These are phyloP conservation scores for Rhynchospora tenuis DNA, from an alignment of 176 grass and related monocot species.

Conservation along the genomic window DNA sequence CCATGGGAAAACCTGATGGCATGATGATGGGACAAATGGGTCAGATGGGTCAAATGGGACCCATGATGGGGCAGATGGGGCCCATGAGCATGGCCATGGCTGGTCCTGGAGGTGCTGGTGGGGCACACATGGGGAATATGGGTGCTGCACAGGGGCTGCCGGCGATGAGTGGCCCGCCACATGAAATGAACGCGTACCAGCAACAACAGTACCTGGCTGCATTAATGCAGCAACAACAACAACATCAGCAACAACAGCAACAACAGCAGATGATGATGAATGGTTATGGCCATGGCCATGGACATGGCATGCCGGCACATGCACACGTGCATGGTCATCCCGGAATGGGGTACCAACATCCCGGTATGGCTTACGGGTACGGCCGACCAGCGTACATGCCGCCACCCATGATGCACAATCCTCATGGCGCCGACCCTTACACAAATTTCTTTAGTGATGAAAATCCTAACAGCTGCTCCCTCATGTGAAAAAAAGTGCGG, in stretches of 20 bases:
- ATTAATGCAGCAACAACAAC: conserved; percentile 44
- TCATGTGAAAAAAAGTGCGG: conserved; percentile 43
- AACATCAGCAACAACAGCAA: conserved; percentile 30
- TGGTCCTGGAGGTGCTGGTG: conserved; percentile 33
- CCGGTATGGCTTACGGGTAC: conserved; percentile 67
- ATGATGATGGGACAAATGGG: conserved; percentile 37
- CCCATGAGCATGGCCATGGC: conserved; percentile 41
- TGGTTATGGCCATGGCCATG: conserved; percentile 33
- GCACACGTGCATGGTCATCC: conserved; percentile 26
- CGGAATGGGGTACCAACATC: conserved; percentile 55
- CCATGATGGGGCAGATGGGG: conserved; percentile 15
- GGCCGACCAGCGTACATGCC: conserved; percentile 38
- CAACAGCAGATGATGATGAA: conserved; percentile 42
- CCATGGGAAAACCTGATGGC: conserved; percentile 8
- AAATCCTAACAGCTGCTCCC: conserved; percentile 55
- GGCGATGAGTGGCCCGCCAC: conserved; percentile 24
- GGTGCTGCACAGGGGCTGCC: conserved; percentile 37
- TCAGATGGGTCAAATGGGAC: conserved; percentile 48
- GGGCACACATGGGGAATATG: conserved; percentile 15
- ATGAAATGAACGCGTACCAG: conserved; percentile 39
- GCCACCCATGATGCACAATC: conserved; percentile 36
- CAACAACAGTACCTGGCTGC: conserved; percentile 33
- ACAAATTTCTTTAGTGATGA: conserved; percentile 70
- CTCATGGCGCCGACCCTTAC: conserved; percentile 29
- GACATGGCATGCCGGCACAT: neutral